These are phyloP conservation scores for Macadamia tetraphylla DNA, from an alignment of 164 flowering plant genomes.

Conservation along the genomic window DNA sequence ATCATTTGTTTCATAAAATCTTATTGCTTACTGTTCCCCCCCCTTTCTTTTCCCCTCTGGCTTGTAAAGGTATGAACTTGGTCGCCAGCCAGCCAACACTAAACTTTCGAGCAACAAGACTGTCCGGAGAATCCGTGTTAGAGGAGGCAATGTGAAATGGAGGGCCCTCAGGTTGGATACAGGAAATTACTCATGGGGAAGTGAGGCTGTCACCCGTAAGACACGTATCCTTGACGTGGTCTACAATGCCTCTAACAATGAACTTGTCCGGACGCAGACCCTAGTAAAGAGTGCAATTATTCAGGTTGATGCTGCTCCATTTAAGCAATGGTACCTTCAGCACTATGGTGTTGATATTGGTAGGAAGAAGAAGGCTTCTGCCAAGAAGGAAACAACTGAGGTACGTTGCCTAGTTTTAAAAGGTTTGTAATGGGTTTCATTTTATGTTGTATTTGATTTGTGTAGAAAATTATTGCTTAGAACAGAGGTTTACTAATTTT, in stretches of 20 bases:
- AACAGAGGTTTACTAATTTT: background rate
- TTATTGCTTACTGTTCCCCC: background rate
- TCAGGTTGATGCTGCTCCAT: constrained; percentile 31
- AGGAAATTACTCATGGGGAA: constrained; percentile 32
- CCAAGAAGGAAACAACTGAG: constrained; percentile 25
- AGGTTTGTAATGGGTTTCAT: background rate
- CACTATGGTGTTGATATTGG: constrained; percentile 29
- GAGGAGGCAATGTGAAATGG: constrained; percentile 33
- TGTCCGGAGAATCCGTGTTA: constrained; percentile 26
- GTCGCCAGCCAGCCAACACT: constrained; percentile 30
- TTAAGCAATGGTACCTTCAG: constrained; percentile 30
- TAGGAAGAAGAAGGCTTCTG: constrained; percentile 23
- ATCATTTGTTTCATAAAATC: too few relatives aligned
- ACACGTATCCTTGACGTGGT: constrained; percentile 29
- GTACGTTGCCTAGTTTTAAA: background rate
- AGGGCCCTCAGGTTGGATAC: constrained; percentile 30
- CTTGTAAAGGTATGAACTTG: constrained; percentile 27
- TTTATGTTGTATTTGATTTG: background rate
- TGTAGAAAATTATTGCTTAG: background rate
- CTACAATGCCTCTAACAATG: constrained; percentile 34
- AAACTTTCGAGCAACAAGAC: constrained; percentile 34
- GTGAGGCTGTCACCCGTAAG: constrained; percentile 29
- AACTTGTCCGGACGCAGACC: constrained; percentile 30
- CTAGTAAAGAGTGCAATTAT: constrained; percentile 30
- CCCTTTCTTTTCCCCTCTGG: background rate